Evolutionary conservation across 148 eudicot species (phyloP), one percentile per base, ranked within the genome.

Genomic region (Rhododendron henanense): DNA sequence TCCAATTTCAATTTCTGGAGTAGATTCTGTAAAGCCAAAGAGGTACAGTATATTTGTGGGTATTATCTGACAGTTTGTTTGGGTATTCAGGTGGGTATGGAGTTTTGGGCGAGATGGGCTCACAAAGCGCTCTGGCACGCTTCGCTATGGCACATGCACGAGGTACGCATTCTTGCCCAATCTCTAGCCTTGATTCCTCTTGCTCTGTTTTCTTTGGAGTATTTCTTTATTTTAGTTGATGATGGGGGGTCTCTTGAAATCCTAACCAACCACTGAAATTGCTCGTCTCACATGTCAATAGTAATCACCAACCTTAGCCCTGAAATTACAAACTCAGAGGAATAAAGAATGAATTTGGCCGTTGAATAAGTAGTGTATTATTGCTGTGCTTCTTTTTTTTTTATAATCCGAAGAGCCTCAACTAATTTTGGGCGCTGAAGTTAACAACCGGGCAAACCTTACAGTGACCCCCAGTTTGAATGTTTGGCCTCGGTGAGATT

Each of bases 71-170:
- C 1, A 2, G 35, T 6, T 79, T 9, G 41, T 21, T 79, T 1
- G 53, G 67, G 6, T 91, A 2, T 61, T 16, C 88, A 97, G 99
- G 99, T 97, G 67, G 99, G 99, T 0, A 97, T 97, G 99, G 99
- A 97, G 87, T 97, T 91, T 88, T 97, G 99, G 99, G 99, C 99
- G 33, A 92, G 95, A 89, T 97, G 99, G 99, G 99, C 99, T 41
- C 99, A 97, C 83, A 88, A 83, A 87, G 99, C 95, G 77, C 94
- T 97, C 0, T 97, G 99, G 99, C 99, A 97, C 83, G 99, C 99
- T 85, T 97, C 99, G 6, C 79, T 97, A 83, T 97, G 99, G 99
- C 93, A 95, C 89, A 97, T 97, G 98, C 99, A 97, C 83, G 98
- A 95, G 98, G 99, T 97, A 74, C 0, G 6, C 19, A 16, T 39